These are phyloP conservation scores for Teunomyces atbi DNA, from an alignment of 805 yeast species.

Conservation along the genomic window DNA sequence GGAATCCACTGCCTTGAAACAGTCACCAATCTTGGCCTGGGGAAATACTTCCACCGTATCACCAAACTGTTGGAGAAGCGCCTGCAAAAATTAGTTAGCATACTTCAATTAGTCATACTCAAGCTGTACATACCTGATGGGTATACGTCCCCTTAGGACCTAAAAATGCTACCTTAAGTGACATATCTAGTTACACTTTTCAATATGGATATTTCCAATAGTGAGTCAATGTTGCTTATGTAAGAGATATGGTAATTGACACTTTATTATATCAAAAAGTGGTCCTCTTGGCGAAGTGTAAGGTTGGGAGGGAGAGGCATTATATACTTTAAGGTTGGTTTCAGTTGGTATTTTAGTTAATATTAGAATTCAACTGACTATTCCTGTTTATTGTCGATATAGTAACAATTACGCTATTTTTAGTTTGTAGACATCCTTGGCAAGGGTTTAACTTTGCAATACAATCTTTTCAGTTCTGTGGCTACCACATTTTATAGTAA, in stretches of 20 bases:
- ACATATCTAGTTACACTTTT: not conserved
- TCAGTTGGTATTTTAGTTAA: not conserved
- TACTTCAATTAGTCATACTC: not conserved
- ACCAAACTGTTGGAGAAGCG: constrained; percentile 52
- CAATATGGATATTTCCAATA: not conserved
- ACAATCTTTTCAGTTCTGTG: too few species aligned
- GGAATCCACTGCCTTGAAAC: constrained; percentile 55
- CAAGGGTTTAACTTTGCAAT: too few species aligned
- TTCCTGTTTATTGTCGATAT: too few species aligned
- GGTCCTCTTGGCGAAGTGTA: too few species aligned
- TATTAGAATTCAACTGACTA: too few species aligned
- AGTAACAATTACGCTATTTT: too few species aligned
- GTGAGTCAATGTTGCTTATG: not conserved
- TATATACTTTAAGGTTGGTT: not conserved
- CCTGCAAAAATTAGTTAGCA: constrained; percentile 19
- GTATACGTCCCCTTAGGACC: constrained; percentile 96
- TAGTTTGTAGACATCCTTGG: too few species aligned
- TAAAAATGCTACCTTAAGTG: constrained; percentile 59
- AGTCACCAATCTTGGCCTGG: constrained; percentile 51
- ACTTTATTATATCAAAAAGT: too few species aligned
- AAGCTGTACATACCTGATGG: constrained; percentile 58
- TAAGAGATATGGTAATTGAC: not conserved
- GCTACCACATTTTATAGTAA: too few species aligned
- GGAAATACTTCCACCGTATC: constrained; percentile 27
- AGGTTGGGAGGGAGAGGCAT: too few species aligned